Evolutionary conservation across 495 filamentous ascomycete species (phyloP).

Genomic region (Pyrenopolyporus hunteri): DNA sequence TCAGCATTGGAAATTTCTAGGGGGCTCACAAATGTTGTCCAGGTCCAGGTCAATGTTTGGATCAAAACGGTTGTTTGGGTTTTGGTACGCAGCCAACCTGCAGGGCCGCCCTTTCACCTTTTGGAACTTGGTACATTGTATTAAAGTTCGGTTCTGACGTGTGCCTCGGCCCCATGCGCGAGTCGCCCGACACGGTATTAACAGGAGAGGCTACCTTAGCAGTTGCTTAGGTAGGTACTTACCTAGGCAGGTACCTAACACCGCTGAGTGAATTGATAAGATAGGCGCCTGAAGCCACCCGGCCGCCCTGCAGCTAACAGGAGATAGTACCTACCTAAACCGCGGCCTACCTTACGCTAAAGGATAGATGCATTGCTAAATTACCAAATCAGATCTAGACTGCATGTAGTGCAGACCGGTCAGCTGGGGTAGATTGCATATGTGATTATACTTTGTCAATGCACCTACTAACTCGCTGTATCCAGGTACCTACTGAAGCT

Average conservation of each 20-base stretch:
- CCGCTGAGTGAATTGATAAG: slow-evolving; percentile 26
- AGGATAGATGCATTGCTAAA: no score
- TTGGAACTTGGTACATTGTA: slow-evolving; percentile 22
- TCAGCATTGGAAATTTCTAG: not conserved
- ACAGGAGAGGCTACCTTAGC: no score
- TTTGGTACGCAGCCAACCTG: slow-evolving; percentile 17
- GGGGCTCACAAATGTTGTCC: no score
- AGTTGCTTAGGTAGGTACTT: no score
- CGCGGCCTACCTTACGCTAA: no score
- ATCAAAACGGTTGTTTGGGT: no score
- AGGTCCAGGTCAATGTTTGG: no score
- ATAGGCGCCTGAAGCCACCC: slow-evolving; percentile 25
- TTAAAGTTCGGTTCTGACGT: slow-evolving; percentile 25
- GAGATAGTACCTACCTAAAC: not conserved
- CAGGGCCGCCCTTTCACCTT: not conserved
- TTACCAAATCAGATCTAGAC: no score
- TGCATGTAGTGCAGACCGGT: no score
- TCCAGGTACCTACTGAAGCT: not conserved
- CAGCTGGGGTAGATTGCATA: no score
- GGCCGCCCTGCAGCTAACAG: not conserved
- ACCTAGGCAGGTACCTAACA: slow-evolving; percentile 1
- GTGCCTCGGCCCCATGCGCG: slow-evolving; percentile 34
- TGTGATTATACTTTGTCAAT: not conserved
- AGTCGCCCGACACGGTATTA: slow-evolving; percentile 7
- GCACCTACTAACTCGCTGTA: not conserved